phyloP scores from a whole-genome alignment of 768 basidiomycete species.

The Harrya chromipes region DNA sequence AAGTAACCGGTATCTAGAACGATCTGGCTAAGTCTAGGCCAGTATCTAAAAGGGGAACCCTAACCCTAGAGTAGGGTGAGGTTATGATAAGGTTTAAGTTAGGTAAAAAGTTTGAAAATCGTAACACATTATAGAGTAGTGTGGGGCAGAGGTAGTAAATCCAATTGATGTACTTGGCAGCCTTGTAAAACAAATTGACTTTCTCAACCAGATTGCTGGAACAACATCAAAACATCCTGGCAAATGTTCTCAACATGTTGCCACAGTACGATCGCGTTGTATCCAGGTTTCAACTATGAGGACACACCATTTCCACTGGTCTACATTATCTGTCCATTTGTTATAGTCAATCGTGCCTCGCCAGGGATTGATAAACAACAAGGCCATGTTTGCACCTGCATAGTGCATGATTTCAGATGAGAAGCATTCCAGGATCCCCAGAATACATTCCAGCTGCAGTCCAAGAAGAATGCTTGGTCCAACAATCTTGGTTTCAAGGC shows the following conservation, averaged over 20 bases:
- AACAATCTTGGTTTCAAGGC: slow-evolving; percentile 32
- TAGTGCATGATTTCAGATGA: slow-evolving; percentile 43
- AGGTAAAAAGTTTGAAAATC: no score
- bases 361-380: neutral
- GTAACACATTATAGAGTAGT: no score
- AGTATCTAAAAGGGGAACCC: no score
- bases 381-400: slow-evolving; percentile 22
- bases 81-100: no score
- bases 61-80: no score
- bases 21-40: no score
- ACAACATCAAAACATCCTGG: neutral
- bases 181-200: no score
- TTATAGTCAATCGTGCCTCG: slow-evolving; percentile 4
- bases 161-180: no score
- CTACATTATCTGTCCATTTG: slow-evolving; percentile 14
- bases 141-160: slow-evolving; percentile 1
- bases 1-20: no score
- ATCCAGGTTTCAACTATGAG: neutral
- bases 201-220: no score
- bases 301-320: slow-evolving; percentile 28
- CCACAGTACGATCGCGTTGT: slow-evolving; percentile 8
- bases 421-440: slow-evolving; percentile 35
- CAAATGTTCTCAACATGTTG: slow-evolving; percentile 24
- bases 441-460: slow-evolving; percentile 16
- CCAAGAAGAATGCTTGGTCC: slow-evolving; percentile 38